Conservation (phyloP, 2,329 filamentous ascomycete genomes). For the Pseudocercospora macadamiae region DNA sequence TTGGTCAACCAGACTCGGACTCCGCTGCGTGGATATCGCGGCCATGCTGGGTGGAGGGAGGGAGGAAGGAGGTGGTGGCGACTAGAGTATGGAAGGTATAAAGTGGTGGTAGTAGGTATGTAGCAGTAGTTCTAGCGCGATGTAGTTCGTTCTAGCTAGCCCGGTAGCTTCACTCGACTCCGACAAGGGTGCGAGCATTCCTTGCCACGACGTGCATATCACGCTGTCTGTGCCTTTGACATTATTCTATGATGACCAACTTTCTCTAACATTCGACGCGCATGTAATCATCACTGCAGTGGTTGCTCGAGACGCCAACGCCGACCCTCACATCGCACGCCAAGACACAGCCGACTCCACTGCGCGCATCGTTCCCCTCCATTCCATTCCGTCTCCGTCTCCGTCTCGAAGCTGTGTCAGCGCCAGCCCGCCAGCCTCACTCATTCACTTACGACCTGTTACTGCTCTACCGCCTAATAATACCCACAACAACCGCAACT, state of each 20-base stretch:
- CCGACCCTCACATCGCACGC: too few relatives aligned
- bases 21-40: conserved; percentile 23
- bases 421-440: not conserved
- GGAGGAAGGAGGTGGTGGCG: conserved; percentile 10
- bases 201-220: not conserved
- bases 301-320: too few relatives aligned
- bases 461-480: not conserved
- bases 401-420: too few relatives aligned
- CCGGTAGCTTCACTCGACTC: not conserved
- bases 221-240: not conserved
- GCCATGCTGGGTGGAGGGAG: conserved; percentile 25
- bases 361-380: not conserved
- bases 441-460: not conserved
- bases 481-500: not conserved
- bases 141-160: not conserved
- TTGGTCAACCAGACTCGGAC: conserved; percentile 32
- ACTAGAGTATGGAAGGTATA: too few relatives aligned
- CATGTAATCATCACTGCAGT: too few relatives aligned
- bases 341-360: not conserved
- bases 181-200: not conserved
- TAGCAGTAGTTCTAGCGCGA: not conserved
- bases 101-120: not conserved
- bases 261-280: not conserved
- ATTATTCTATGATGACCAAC: not conserved
- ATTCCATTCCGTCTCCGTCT: too few relatives aligned